Conservation (phyloP, 345 rosid species). For the Reutealis trisperma region DNA sequence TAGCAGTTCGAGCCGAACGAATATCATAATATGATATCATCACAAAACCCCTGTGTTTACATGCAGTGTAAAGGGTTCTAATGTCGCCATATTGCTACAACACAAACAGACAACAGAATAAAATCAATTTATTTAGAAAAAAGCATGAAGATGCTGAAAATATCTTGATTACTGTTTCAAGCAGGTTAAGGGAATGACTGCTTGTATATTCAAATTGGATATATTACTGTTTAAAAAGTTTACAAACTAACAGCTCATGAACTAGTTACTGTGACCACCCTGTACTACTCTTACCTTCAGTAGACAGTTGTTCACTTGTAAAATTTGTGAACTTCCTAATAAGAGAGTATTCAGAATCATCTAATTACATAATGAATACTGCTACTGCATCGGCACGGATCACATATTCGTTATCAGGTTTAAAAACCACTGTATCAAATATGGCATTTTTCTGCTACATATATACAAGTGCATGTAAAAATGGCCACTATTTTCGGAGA, state of each 20-base stretch:
- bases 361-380: not conserved
- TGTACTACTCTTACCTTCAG: not conserved
- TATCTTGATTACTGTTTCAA: not conserved
- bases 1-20: constrained; percentile 76
- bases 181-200: not conserved
- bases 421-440: not conserved
- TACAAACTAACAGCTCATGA: not conserved
- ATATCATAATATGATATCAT: constrained; percentile 83
- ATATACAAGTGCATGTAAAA: not conserved
- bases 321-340: not conserved
- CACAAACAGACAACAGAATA: constrained; percentile 1
- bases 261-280: not conserved
- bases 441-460: not conserved
- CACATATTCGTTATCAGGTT: not conserved
- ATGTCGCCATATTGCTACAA: constrained; percentile 74
- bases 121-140: not conserved
- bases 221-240: not conserved
- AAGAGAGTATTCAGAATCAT: not conserved
- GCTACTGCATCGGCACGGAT: not conserved
- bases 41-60: constrained; percentile 81
- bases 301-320: not conserved
- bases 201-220: not conserved
- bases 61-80: constrained; percentile 71
- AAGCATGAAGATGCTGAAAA: not conserved
- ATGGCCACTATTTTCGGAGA: not conserved